phyloP scores from a whole-genome alignment of 73 alveolate species.

The Paramecium caudatum region DNA sequence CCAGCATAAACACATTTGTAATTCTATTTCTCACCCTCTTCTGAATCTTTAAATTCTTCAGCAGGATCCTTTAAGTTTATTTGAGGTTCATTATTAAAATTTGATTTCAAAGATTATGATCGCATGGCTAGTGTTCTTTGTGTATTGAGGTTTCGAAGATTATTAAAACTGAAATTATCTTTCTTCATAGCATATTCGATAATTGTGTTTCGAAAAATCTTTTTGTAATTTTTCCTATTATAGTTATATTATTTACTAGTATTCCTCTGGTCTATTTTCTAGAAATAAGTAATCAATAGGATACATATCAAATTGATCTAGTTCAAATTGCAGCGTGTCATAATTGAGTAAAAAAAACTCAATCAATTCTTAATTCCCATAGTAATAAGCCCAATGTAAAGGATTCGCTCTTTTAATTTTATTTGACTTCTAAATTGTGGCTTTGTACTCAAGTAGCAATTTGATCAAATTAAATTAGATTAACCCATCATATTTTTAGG shows the following conservation, averaged over 20 bases:
- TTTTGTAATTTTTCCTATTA: conserved; percentile 27
- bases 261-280: conserved; percentile 52
- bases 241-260: not conserved
- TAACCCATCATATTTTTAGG: too few relatives aligned
- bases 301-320: not conserved
- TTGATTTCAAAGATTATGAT: not conserved
- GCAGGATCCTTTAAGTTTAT: conserved; percentile 20
- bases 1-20: conserved; percentile 1
- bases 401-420: conserved; percentile 10
- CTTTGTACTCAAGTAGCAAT: conserved; percentile 15
- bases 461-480: not conserved
- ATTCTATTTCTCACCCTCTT: not conserved
- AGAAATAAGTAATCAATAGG: conserved; percentile 52
- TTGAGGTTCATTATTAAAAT: not conserved
- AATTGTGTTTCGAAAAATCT: not conserved
- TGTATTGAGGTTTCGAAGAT: conserved; percentile 23
- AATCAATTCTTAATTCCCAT: conserved; percentile 43
- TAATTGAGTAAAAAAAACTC: not conserved
- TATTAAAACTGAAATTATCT: not conserved
- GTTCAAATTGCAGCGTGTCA: not conserved
- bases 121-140: conserved; percentile 19
- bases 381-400: conserved; percentile 63
- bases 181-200: not conserved
- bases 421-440: not conserved
- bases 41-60: not conserved